Base-by-base conservation (phyloP, 345 rosid species). In the Lumnitzera littorea region DNA sequence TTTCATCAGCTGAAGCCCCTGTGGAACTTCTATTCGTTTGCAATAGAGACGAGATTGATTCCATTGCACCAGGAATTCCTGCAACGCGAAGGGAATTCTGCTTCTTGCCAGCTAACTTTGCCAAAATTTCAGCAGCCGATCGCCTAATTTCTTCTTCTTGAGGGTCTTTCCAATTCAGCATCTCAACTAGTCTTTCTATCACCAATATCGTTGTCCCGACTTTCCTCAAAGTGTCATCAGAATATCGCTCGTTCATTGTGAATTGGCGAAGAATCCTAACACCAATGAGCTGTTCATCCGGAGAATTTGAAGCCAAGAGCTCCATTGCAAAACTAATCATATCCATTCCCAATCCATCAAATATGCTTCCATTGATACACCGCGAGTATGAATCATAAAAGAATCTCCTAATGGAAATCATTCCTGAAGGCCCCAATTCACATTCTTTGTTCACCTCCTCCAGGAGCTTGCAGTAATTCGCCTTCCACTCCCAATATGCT, bases 151-250 rank as follows among this genome's bases (percentile, higher is more conserved):
- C 98, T 70, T 89, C 92, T 77, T 89, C 92, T 60, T 74, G 80
- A n/a, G 74, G 82, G 68, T 84, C 91, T 73, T 87, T 91, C 98
- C 96, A 91, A 63, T 91, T 91, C 82, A 89, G 58, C 84, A 89
- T 87, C 79, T 91, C 98, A 13, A 89, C 88, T 46, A 86, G 71
- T 70, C 95, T 72, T 70, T 89, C 98, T 4, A 91, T 79, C 17
- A 81, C 88, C 0, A 73, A 58, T 10, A 87, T 71, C 50, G 79
- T 82, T 15, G 80, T 82, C 31, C 96, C 98, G 11, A 91, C 81
- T 79, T 91, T 91, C 77, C 82, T 86, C 51, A 91, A 82, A 10
- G 98, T 87, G 46, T 91, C 96, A 12, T 82, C 80, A 1, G 95
- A 86, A 62, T 69, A 89, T 66, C 64, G 59, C 20, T 65, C 62